Percentiles rank a stretch among this genome's conserved stretches.
Evolutionary conservation across 179 eudicot genomes (phyloP).

Genomic region (Patellifolia procumbens): DNA sequence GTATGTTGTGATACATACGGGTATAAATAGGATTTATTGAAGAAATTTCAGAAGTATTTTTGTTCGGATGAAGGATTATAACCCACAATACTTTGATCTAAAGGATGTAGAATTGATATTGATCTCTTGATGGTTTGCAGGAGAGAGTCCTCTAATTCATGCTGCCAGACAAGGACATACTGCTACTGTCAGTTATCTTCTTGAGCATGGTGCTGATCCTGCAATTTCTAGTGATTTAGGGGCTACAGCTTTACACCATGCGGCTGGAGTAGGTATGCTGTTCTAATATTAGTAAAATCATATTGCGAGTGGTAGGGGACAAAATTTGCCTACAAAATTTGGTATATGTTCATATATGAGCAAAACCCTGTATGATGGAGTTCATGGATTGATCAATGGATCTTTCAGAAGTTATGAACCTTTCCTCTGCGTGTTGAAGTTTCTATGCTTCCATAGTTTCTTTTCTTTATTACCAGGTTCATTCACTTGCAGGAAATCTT

Average conservation of each 20-base stretch:
- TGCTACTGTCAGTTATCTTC: conserved; percentile 68
- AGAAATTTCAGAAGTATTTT: neutral
- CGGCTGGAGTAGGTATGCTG: conserved; percentile 80
- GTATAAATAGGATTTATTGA: neutral
- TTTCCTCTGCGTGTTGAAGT: neutral
- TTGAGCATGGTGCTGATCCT: conserved; percentile 82
- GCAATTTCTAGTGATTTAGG: conserved; percentile 78
- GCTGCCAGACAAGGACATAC: conserved; percentile 92
- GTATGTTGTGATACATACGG: neutral
- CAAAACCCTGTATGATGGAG: neutral
- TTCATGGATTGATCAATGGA: neutral
- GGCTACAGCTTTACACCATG: conserved; percentile 89
- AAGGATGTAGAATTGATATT: neutral
- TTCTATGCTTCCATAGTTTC: neutral
- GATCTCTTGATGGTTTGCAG: conserved; percentile 35
- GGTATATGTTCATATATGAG: neutral
- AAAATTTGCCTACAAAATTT: too few relatives aligned
- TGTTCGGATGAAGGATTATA: neutral
- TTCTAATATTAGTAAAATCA: neutral
- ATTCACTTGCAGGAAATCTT: conserved; percentile 62
- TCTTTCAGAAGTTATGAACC: neutral
- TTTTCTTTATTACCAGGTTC: neutral
- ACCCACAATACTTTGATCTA: neutral
- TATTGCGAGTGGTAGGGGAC: neutral
- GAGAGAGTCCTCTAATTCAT: conserved; percentile 92